phyloP scores from a whole-genome alignment of 768 basidiomycete genomes.

The Trametes meyenii region DNA sequence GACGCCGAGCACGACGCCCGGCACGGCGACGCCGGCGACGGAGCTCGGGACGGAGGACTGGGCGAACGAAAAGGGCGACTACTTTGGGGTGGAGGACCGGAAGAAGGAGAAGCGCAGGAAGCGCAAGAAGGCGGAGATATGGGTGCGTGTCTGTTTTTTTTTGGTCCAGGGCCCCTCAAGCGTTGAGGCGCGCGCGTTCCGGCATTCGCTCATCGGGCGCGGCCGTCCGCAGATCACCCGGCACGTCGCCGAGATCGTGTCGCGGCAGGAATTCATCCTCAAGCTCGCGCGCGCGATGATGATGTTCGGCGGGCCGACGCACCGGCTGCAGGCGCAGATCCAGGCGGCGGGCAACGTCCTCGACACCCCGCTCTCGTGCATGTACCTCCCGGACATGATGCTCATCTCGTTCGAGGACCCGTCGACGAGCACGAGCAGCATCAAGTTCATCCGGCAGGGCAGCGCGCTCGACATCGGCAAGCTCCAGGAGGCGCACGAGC shows the following conservation, averaged over 20 bases:
- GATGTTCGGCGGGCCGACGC: conserved; percentile 86
- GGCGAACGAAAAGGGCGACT: conserved; percentile 31
- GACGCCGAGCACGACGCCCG: conserved; percentile 34
- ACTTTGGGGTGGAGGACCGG: conserved; percentile 34
- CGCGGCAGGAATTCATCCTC: conserved; percentile 82
- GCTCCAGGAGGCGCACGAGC: conserved; percentile 64
- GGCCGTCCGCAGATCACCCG: conserved; percentile 65
- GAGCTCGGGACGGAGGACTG: conserved; percentile 31
- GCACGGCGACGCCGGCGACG: conserved; percentile 30
- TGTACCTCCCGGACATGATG: conserved; percentile 77
- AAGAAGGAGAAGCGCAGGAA: conserved; percentile 48
- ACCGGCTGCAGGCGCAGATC: conserved; percentile 82
- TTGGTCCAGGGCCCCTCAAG: too few relatives aligned
- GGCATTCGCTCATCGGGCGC: background rate
- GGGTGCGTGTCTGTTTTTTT: conserved; percentile 48
- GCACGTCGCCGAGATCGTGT: conserved; percentile 80
- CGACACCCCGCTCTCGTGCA: conserved; percentile 72
- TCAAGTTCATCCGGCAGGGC: conserved; percentile 76
- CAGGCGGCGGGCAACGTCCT: conserved; percentile 78
- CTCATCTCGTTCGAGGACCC: conserved; percentile 83
- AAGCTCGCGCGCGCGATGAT: conserved; percentile 86
- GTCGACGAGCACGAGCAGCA: conserved; percentile 76
- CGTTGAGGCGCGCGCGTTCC: background rate
- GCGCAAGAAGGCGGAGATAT: conserved; percentile 75
- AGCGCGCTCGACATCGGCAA: conserved; percentile 78